Evolutionary conservation across 2,329 filamentous ascomycete genomes (phyloP).

Genomic region (Neobulgaria alba): DNA sequence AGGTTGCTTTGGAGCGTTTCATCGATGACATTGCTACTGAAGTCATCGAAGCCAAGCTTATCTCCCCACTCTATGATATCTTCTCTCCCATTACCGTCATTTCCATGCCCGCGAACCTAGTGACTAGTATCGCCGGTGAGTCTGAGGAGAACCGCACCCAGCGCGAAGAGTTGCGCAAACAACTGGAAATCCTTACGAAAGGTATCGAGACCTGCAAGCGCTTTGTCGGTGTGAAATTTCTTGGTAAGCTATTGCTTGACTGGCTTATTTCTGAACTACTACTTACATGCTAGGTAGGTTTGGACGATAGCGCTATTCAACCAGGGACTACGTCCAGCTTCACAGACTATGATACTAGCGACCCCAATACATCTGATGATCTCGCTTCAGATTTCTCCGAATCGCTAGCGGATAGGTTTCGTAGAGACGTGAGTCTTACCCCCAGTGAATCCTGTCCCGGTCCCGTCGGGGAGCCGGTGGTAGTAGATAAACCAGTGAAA

Average conservation of each 20-base stretch:
- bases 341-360: neutral
- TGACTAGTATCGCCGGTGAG: slow-evolving; percentile 35
- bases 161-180: slow-evolving; percentile 31
- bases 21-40: slow-evolving; percentile 36
- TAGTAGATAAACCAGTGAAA: neutral
- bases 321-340: neutral
- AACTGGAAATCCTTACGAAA: slow-evolving; percentile 32
- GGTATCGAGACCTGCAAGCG: slow-evolving; percentile 27
- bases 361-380: neutral
- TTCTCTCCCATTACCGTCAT: slow-evolving; percentile 33
- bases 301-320: neutral
- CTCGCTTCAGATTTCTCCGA: neutral
- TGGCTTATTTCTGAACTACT: neutral
- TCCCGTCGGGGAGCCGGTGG: neutral
- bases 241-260: neutral
- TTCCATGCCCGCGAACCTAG: slow-evolving; percentile 30
- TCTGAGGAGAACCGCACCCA: slow-evolving; percentile 30
- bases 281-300: neutral
- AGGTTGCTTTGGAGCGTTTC: slow-evolving; percentile 38
- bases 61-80: slow-evolving; percentile 31
- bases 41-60: slow-evolving; percentile 34
- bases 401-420: neutral
- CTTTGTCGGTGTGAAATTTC: neutral
- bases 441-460: neutral
- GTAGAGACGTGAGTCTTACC: neutral